Evolutionary conservation across 768 basidiomycete species (phyloP), one percentile per base, ranked within the genome.

Genomic region (Tulasnella sp.): DNA sequence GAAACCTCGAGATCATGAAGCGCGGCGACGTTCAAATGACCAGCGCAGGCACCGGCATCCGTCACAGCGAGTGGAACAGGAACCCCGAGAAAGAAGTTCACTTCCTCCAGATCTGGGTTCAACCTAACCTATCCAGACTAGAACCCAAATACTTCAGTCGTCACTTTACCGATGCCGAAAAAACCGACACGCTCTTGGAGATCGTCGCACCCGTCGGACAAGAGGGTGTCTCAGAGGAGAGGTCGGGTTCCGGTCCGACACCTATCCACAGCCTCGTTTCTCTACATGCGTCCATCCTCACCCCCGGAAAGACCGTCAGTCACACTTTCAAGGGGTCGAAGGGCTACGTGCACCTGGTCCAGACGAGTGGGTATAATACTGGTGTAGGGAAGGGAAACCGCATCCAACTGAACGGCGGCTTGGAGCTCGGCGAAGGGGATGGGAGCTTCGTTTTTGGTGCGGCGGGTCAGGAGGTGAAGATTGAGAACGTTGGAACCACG

Each of bases 11-110:
- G 70, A 76, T 92, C 61, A 80, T 97, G 68, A 83, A 83, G 68
- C 81, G 91, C 17, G 93, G 94, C 1, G 86, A 91, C 65, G 65
- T 97, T 31, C 93, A 97, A 70, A 80, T 96, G 72, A 92, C 92
- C 2, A 89, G 85, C 1, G 83, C 93, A 0, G 93, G 93, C 9
- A 92, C 85, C 0, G 94, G 94, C 3, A 94, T 97, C 66, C 77
- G 82, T 0, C 93, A 97, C 70, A 84, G 83, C 34, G 84, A 85
- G 64, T 79, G 77, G 66, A 76, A 61, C 53, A 25, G 83, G 65
- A 80, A 80, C 25, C 52, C 69, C 22, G 59, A 73, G 61, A 21
- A 38, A 27, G 11, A 55, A 12, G 74, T 74, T 4, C 77, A 85
- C 69, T 83, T 85, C 70, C 72, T 84, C 5, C 84, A 86, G 63